Evolutionary conservation across 768 basidiomycete species (phyloP), one percentile per base, ranked within the genome.

Genomic region (Xanthoconium stramineum): DNA sequence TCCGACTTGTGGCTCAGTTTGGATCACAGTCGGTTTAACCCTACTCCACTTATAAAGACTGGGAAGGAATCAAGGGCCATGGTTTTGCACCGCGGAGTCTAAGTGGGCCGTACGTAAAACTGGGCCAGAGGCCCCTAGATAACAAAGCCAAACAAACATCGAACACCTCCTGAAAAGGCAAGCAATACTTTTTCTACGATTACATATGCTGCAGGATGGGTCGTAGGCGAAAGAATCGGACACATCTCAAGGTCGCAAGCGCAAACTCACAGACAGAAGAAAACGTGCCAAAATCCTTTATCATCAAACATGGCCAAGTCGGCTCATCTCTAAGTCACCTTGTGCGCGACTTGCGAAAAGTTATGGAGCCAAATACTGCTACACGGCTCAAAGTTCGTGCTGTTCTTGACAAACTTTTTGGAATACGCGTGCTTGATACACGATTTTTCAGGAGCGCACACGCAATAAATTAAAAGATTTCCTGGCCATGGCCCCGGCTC

Each of bases 331-430:
- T 98, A 53, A 75, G 85, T 6, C 91, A 94, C 67, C 87, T 99
- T 37, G 95, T 98, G 19, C 83, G 91, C 53, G 96, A 99, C 74
- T 76, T 97, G 67, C 80, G 97, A 66, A 91, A 91, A 72, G 91
- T 97, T 57, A 92, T 99, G 91, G 97, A 99, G 70, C 97, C 97
- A 57, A 93, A 98, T 67, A 99, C 97, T 14, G 97, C 96, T 19
- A 88, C 86, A 59, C 82, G 97, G 48, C 80, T 99, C n/a, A 86
- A 77, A 74, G 95, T 96, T 59, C 61, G 76, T 76, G 35, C 57
- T 47, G 2, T 45, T 45, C 32, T 48, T 42, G 24, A 29, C 46
- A 14, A 24, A 12, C 1, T 3, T 33, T 54, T 28, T 52, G 50
- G 17, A 10, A 57, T 20, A 29, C 48, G 19, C 32, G 56, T 52